A percentile compares a stretch with the other conserved stretches of the same genome.
Conservation (phyloP, 2,329 filamentous ascomycete species). For the Phialocephala sp. region DNA sequence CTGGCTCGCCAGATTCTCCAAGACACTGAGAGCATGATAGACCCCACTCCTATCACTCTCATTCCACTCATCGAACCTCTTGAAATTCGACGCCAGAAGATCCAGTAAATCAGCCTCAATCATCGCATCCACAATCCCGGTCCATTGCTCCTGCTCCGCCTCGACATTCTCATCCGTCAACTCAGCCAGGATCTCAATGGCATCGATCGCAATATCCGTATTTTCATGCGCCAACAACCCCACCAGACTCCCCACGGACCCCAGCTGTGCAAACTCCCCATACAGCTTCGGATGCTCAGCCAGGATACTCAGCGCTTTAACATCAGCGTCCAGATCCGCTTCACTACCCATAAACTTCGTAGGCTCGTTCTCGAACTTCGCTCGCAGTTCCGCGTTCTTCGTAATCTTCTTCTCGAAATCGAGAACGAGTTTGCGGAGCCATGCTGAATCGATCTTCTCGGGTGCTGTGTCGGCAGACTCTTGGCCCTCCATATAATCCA, state of each 20-base stretch:
- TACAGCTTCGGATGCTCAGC: conserved; percentile 87
- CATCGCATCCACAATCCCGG: conserved; percentile 70
- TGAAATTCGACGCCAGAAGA: conserved; percentile 78
- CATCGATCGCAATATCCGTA: conserved; percentile 92
- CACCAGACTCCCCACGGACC: conserved; percentile 76
- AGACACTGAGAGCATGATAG: conserved; percentile 80
- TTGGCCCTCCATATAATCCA: conserved; percentile 84
- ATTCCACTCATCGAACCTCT: conserved; percentile 76
- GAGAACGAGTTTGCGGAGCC: conserved; percentile 81
- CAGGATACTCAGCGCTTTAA: conserved; percentile 85
- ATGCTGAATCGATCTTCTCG: conserved; percentile 82
- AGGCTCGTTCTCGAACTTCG: conserved; percentile 81
- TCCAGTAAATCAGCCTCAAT: conserved; percentile 74
- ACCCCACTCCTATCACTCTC: conserved; percentile 82
- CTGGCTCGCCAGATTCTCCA: conserved; percentile 86
- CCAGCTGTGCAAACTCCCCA: conserved; percentile 76
- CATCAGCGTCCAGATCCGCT: conserved; percentile 86
- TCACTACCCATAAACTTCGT: conserved; percentile 84
- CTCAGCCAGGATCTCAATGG: conserved; percentile 87
- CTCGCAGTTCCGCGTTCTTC: conserved; percentile 88
- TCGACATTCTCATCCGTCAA: conserved; percentile 92
- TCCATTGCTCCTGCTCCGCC: conserved; percentile 82
- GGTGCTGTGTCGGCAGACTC: conserved; percentile 54
- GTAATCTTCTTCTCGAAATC: conserved; percentile 90
- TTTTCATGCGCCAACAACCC: conserved; percentile 91